Conservation (phyloP, 768 basidiomycete species). For the Lentinula lateritia region DNA sequence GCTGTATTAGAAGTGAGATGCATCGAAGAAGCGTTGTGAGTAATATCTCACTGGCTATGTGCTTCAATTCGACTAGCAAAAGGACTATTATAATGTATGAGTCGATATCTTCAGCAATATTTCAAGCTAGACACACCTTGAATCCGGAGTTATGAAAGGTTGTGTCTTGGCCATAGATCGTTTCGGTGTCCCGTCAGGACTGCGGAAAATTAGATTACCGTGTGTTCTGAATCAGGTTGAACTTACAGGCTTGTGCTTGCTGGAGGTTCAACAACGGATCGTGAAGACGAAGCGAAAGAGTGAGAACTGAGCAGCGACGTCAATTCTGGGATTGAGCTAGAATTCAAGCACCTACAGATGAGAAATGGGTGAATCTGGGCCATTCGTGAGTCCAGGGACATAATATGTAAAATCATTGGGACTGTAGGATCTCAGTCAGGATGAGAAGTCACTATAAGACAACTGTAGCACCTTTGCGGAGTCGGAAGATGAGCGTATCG, state of each 20-base stretch:
- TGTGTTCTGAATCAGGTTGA: neutral
- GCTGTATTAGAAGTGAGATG: neutral
- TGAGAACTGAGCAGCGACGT: neutral
- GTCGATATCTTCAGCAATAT: neutral
- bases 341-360: neutral
- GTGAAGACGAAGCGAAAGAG: slow-evolving; percentile 5
- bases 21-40: neutral
- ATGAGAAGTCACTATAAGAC: neutral
- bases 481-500: slow-evolving; percentile 5
- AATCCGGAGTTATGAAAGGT: slow-evolving; percentile 13
- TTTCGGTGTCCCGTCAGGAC: neutral
- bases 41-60: neutral
- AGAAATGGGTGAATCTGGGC: slow-evolving; percentile 2
- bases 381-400: neutral
- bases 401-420: slow-evolving; percentile 1
- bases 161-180: neutral
- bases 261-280: neutral
- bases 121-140: slow-evolving; percentile 5
- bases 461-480: neutral
- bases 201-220: neutral
- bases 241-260: neutral
- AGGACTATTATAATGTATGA: neutral
- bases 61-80: neutral
- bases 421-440: neutral
- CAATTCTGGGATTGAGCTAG: neutral